A percentile compares a stretch with the other conserved stretches of the same genome.
Evolutionary conservation across 139 green algal species (phyloP).

Genomic region (Limnomonas spitsbergensis): DNA sequence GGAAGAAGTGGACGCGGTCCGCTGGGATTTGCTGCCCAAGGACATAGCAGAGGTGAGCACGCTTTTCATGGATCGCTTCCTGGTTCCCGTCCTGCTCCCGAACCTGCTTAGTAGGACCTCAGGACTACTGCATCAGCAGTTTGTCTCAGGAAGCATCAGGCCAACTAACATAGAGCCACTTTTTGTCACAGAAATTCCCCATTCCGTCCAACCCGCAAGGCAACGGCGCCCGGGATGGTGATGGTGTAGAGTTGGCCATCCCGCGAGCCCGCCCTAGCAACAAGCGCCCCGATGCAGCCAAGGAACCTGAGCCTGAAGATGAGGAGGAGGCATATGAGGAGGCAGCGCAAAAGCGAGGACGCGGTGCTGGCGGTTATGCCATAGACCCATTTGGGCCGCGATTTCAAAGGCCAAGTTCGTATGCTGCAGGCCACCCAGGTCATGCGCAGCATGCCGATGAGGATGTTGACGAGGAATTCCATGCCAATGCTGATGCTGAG

Average conservation of each 20-base stretch:
- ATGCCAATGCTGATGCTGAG: too few relatives aligned
- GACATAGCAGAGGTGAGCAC: slow-evolving; percentile 14
- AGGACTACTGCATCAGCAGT: background rate
- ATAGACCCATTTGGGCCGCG: slow-evolving; percentile 1
- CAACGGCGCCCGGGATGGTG: slow-evolving; percentile 17
- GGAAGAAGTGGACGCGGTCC: background rate
- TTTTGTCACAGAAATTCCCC: slow-evolving; percentile 9
- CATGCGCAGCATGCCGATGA: too few relatives aligned
- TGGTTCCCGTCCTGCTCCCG: background rate
- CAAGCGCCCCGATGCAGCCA: background rate
- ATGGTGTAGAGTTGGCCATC: background rate
- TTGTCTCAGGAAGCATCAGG: background rate
- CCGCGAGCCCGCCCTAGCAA: background rate
- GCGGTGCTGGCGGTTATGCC: background rate
- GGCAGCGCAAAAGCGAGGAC: background rate
- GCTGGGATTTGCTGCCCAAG: slow-evolving; percentile 22
- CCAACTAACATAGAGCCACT: background rate
- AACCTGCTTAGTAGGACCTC: background rate
- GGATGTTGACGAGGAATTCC: too few relatives aligned
- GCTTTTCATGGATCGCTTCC: background rate
- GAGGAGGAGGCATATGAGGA: background rate
- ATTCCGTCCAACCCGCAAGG: slow-evolving; percentile 7
- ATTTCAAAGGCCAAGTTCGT: too few relatives aligned
- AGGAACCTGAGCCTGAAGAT: background rate
- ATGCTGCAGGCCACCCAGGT: too few relatives aligned